Conservation (phyloP, 1,284 basidiomycete species). For the Ganoderma lingzhi region DNA sequence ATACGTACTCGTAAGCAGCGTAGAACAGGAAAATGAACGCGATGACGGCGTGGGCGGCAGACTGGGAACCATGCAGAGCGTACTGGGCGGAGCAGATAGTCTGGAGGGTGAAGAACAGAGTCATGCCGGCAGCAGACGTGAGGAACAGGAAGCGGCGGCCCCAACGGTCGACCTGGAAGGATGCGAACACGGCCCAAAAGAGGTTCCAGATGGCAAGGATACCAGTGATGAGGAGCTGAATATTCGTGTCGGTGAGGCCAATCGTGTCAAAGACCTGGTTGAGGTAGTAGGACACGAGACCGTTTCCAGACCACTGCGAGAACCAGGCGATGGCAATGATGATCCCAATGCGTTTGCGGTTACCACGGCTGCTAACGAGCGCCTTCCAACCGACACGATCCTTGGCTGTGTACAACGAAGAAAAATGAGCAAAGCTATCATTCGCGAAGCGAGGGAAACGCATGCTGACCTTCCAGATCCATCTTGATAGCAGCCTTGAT, state of each 20-base stretch:
- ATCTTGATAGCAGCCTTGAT: constrained; percentile 78
- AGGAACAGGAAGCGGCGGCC: constrained; percentile 76
- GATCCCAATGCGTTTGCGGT: constrained; percentile 73
- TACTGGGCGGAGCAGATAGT: constrained; percentile 76
- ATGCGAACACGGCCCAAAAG: constrained; percentile 64
- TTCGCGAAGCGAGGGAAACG: neutral
- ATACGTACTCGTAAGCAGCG: constrained; percentile 67
- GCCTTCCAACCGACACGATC: constrained; percentile 66
- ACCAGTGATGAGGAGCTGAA: constrained; percentile 54
- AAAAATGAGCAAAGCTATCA: neutral
- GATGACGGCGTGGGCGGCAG: constrained; percentile 72
- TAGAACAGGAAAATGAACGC: constrained; percentile 83
- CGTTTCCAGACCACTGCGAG: constrained; percentile 81
- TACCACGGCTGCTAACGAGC: constrained; percentile 65
- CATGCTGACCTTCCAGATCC: constrained; percentile 53
- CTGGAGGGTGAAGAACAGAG: constrained; percentile 73
- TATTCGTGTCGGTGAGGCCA: constrained; percentile 68
- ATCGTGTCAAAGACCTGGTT: constrained; percentile 75
- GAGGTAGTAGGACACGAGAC: constrained; percentile 80
- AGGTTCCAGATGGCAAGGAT: constrained; percentile 79
- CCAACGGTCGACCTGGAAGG: constrained; percentile 63
- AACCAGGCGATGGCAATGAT: constrained; percentile 77
- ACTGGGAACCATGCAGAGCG: constrained; percentile 48
- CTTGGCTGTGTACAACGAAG: constrained; percentile 25
- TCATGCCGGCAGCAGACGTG: constrained; percentile 70